These are phyloP conservation scores for Lipomyces sp. DNA, from an alignment of 805 yeast species.

Conservation along the genomic window DNA sequence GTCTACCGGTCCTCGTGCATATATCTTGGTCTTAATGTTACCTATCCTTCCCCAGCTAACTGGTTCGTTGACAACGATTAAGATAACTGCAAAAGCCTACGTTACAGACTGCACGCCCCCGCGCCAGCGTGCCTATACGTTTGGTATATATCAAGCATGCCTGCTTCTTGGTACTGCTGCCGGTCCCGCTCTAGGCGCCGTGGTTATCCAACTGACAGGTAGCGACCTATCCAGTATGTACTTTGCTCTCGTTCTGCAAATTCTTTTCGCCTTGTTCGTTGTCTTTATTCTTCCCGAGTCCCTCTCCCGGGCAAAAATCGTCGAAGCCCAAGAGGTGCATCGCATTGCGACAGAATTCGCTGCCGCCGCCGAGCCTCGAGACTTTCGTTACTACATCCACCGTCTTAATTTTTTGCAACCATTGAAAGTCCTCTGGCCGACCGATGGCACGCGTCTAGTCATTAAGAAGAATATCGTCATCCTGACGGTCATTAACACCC, in stretches of 20 bases:
- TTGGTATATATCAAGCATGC: constrained; percentile 41
- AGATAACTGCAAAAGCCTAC: constrained; percentile 68
- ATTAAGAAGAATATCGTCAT: constrained; percentile 25
- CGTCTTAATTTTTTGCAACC: constrained; percentile 39
- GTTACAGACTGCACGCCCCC: constrained; percentile 74
- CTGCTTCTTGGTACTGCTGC: constrained; percentile 39
- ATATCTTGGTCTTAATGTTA: constrained; percentile 49
- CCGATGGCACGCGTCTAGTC: constrained; percentile 17
- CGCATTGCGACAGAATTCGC: constrained; percentile 1
- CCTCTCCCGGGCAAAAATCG: constrained; percentile 13
- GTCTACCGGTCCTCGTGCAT: constrained; percentile 25
- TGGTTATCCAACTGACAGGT: constrained; percentile 30
- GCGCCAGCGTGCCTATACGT: constrained; percentile 51
- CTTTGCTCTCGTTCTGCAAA: background rate
- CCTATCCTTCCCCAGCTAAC: constrained; percentile 55
- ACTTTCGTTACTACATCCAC: constrained; percentile 7
- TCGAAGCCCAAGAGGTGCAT: constrained; percentile 21
- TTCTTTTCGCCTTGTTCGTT: constrained; percentile 13
- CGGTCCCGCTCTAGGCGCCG: constrained; percentile 41
- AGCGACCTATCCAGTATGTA: constrained; percentile 13
- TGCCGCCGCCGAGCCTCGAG: background rate
- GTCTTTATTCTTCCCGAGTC: constrained; percentile 33
- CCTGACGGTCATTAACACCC: constrained; percentile 26
- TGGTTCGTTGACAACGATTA: constrained; percentile 64
- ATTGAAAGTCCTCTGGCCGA: constrained; percentile 36